phyloP scores from a whole-genome alignment of 2,329 filamentous ascomycete genomes.

The Ceratocystis papillata region DNA sequence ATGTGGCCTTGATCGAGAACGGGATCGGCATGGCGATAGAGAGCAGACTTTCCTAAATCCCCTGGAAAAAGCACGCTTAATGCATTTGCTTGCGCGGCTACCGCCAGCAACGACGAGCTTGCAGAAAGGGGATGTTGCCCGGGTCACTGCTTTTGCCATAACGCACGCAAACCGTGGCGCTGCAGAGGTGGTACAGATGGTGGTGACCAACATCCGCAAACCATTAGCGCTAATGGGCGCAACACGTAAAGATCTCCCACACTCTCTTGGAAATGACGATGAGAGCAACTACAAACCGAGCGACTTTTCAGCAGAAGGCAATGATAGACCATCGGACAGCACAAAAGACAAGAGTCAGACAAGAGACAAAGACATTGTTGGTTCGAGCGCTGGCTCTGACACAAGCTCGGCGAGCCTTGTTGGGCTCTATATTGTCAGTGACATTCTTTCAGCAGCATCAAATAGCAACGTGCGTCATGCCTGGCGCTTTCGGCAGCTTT shows the following conservation, averaged over 20 bases:
- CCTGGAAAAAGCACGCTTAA: conserved; percentile 70
- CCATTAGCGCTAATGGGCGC: conserved; percentile 58
- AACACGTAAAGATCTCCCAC: conserved; percentile 42
- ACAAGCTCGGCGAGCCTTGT: conserved; percentile 64
- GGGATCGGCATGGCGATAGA: conserved; percentile 29
- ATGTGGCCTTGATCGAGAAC: conserved; percentile 57
- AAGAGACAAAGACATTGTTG: conserved; percentile 29
- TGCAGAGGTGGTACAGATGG: conserved; percentile 82
- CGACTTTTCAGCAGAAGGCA: not conserved
- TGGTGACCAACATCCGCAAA: conserved; percentile 68
- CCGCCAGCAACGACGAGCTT: conserved; percentile 65
- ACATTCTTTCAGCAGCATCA: conserved; percentile 67
- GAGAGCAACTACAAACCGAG: not conserved
- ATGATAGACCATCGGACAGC: not conserved
- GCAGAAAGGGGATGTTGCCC: conserved; percentile 73
- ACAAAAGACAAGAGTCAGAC: not conserved
- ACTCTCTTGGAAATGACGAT: not conserved
- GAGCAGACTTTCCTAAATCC: conserved; percentile 62
- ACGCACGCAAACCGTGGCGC: conserved; percentile 74
- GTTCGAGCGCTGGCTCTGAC: conserved; percentile 40
- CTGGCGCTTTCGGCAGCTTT: conserved; percentile 75
- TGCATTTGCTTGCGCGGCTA: conserved; percentile 71
- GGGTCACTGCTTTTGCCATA: conserved; percentile 79
- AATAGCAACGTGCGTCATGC: conserved; percentile 70
- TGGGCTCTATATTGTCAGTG: conserved; percentile 64